Conservation (phyloP, 2,329 filamentous ascomycete genomes). For the Pestalotiopsis sp. region DNA sequence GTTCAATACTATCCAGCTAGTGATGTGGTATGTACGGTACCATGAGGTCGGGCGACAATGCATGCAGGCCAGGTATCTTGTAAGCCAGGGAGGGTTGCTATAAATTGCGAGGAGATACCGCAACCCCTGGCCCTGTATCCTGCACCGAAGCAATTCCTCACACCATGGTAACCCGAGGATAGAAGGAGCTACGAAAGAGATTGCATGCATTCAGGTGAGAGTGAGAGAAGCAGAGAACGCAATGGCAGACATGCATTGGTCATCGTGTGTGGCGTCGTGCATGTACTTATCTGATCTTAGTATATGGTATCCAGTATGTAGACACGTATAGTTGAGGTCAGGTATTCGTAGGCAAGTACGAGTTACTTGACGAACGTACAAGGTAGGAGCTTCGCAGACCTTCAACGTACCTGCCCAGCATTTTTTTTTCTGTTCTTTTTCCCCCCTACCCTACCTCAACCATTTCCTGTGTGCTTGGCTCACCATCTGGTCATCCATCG, state of each 20-base stretch:
- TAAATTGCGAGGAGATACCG: neutral
- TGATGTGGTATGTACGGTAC: conserved; percentile 1
- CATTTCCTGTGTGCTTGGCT: neutral
- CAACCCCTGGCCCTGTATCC: neutral
- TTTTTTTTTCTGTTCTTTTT: neutral
- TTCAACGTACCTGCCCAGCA: neutral
- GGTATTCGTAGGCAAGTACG: neutral
- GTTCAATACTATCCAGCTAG: neutral
- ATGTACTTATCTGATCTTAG: neutral
- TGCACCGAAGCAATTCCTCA: neutral
- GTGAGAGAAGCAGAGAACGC: neutral
- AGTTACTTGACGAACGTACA: too few species aligned
- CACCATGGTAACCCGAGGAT: neutral
- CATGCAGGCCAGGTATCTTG: neutral
- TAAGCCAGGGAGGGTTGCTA: neutral
- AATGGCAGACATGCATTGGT: neutral
- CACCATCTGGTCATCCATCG: neutral
- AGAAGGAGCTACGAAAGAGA: neutral
- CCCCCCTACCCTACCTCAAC: neutral
- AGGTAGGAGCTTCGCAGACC: neutral
- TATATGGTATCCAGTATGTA: neutral
- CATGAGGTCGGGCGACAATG: conserved; percentile 4
- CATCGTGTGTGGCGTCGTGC: neutral
- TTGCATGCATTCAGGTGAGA: neutral
- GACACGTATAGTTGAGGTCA: neutral